Base-by-base conservation (phyloP, 2,329 filamentous ascomycete genomes). In the Calonectria honghensis region DNA sequence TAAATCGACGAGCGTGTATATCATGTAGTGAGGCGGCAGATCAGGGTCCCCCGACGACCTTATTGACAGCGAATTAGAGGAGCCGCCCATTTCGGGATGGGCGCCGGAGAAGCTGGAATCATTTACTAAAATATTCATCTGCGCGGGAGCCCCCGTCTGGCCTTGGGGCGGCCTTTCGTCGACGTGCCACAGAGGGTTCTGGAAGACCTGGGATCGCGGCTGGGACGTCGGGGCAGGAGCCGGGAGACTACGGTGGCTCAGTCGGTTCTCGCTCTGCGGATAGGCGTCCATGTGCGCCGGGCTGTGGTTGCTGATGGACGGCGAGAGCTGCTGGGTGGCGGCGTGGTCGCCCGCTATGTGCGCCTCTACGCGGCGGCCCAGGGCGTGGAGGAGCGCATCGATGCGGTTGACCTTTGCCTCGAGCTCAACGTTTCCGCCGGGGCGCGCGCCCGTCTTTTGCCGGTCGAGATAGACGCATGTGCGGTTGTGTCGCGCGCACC, bases 401-500 rank as follows among this genome's bases (percentile, higher is more conserved):
- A 92, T 90, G 80, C 82, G 88, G 83, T 86, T 91, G 80, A 84
- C 89, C 83, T 88, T 92, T 66, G 85, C 85, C 77, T 89, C 91
- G 6, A 93, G 87, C 83, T 93, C 91, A 66, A 91, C 86, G 18
- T 90, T 90, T 82, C 92, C 92, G 57, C 91, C 92, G 78, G 92
- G 90, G 37, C 90, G 86, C 48, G 90, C 87, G 3, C 93, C 93
- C 10, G 93, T 92, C 82, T 94, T 94, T 85, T 94, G 94, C 52
- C 93, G 88, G 79, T 94, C 93, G 75, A 91, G 91, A 82, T 94
- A 94, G 82, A 93, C 91, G 82, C 93, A 94, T 52, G 88, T 79
- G 76, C 93, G 91, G 73, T 90, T 89, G 83, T 94, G 94, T 66
- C 93, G 90, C 65, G 91, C 85, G 82, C 93, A 95, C 93, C 93